Conservation (phyloP, 148 eudicot species). For the Vaccinium darrowii region DNA sequence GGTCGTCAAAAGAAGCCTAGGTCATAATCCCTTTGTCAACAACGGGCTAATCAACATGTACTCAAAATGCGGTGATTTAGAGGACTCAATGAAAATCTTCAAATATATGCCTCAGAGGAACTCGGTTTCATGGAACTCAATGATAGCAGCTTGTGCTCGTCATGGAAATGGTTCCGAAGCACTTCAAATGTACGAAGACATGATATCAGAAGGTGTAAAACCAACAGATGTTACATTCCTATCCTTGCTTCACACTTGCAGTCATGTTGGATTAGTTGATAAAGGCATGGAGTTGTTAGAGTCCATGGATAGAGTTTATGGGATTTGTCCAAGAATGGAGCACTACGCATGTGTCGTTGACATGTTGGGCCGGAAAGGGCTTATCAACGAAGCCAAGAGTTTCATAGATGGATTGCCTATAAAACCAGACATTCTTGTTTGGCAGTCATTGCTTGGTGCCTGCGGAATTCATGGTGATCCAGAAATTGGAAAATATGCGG, state of each 20-base stretch:
- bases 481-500: slow-evolving; percentile 67
- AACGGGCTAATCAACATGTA: slow-evolving; percentile 94
- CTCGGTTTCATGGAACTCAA: slow-evolving; percentile 80
- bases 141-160: slow-evolving; percentile 89
- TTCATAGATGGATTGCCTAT: slow-evolving; percentile 56
- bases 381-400: slow-evolving; percentile 56
- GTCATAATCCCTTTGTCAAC: slow-evolving; percentile 50
- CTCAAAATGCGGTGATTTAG: slow-evolving; percentile 75
- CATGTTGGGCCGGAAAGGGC: slow-evolving; percentile 85
- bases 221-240: slow-evolving; percentile 83
- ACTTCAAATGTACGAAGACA: slow-evolving; percentile 56
- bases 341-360: slow-evolving; percentile 86
- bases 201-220: slow-evolving; percentile 49
- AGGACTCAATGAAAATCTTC: slow-evolving; percentile 58
- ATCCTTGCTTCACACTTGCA: slow-evolving; percentile 84
- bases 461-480: slow-evolving; percentile 66
- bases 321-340: slow-evolving; percentile 75
- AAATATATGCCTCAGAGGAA: slow-evolving; percentile 50
- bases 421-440: slow-evolving; percentile 59
- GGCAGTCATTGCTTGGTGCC: slow-evolving; percentile 91
- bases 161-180: slow-evolving; percentile 77
- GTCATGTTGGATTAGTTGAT: slow-evolving; percentile 78
- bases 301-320: slow-evolving; percentile 56
- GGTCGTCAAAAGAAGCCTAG: slow-evolving; percentile 51
- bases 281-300: slow-evolving; percentile 76